Percentiles rank a stretch among this genome's conserved stretches.
Conservation (phyloP, 169 alveolate species). For the Cryptosporidium baileyi region DNA sequence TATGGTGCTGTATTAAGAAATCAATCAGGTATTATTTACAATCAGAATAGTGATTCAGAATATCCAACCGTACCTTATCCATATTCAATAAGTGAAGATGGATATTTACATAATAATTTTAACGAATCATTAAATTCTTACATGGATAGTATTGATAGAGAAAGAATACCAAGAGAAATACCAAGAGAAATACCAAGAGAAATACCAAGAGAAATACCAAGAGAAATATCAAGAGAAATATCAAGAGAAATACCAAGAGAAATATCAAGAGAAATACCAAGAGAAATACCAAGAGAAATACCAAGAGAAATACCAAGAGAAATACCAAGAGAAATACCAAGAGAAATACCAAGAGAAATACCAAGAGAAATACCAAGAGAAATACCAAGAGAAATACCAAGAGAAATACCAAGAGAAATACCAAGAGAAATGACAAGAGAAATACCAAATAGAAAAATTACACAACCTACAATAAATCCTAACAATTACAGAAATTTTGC, state of each 20-base stretch:
- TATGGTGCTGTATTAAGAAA: background rate
- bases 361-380: too few species aligned
- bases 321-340: too few species aligned
- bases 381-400: too few species aligned
- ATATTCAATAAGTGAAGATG: slow-evolving; percentile 18
- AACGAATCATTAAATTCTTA: background rate
- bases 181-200: background rate
- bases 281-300: too few species aligned
- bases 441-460: slow-evolving; percentile 9
- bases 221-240: background rate
- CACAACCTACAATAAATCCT: slow-evolving; percentile 1
- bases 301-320: too few species aligned
- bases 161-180: background rate
- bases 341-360: too few species aligned
- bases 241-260: background rate
- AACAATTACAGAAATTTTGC: background rate
- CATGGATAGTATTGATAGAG: too few species aligned
- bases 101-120: background rate
- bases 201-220: background rate
- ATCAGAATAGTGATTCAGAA: background rate
- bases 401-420: too few species aligned
- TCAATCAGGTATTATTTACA: background rate
- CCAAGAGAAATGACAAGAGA: too few species aligned
- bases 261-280: background rate
- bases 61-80: slow-evolving; percentile 52